phyloP scores from a whole-genome alignment of 306 rosid species.

The Canavalia ensiformis region DNA sequence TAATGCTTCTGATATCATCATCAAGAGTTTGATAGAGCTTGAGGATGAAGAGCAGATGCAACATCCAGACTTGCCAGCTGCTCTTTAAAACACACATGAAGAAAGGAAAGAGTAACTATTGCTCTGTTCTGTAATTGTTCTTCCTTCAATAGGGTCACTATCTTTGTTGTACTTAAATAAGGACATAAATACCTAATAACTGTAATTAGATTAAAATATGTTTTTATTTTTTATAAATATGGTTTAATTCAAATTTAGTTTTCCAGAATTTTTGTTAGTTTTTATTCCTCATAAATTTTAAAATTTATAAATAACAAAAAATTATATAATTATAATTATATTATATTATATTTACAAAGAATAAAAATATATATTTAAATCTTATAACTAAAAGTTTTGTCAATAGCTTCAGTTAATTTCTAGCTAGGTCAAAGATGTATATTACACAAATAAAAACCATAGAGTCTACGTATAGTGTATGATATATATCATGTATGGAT shows the following conservation, averaged over 20 bases:
- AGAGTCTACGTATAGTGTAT: not conserved
- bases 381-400: not conserved
- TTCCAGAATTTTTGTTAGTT: too few species aligned
- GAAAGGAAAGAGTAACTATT: not conserved
- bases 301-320: too few species aligned
- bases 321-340: too few species aligned
- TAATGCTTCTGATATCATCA: constrained; percentile 61
- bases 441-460: not conserved
- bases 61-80: constrained; percentile 40
- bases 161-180: not conserved
- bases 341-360: too few species aligned
- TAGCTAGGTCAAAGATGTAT: not conserved
- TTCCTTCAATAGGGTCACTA: not conserved
- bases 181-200: not conserved
- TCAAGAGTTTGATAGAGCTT: constrained; percentile 61
- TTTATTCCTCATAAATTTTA: too few species aligned
- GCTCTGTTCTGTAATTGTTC: not conserved
- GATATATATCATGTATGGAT: not conserved
- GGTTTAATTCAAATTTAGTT: too few species aligned
- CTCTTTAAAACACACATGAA: not conserved
- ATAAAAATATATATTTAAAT: too few species aligned
- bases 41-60: constrained; percentile 51
- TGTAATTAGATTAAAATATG: too few species aligned
- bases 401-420: not conserved
- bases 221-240: too few species aligned